phyloP scores from a whole-genome alignment of 2,329 filamentous ascomycete species.

The Dothideomycetes sp. region DNA sequence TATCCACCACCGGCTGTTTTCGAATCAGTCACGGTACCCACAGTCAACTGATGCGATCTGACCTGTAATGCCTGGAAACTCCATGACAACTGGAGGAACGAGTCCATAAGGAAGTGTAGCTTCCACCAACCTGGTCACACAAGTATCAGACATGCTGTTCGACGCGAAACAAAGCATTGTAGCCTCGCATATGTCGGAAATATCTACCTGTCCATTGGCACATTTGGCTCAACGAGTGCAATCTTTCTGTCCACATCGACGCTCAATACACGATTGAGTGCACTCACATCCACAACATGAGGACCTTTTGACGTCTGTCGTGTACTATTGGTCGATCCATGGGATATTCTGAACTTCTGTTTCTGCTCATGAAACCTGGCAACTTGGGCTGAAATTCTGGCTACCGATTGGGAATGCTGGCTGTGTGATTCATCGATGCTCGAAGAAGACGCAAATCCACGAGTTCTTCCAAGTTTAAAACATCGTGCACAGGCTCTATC shows the following conservation, averaged over 20 bases:
- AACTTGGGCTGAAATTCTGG: slow-evolving; percentile 38
- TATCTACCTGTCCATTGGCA: slow-evolving; percentile 49
- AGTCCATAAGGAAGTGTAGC: slow-evolving; percentile 48
- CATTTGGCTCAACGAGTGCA: slow-evolving; percentile 61
- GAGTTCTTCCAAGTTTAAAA: too few species aligned
- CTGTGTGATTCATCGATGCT: slow-evolving; percentile 21
- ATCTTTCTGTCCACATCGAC: slow-evolving; percentile 47
- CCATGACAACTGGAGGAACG: slow-evolving; percentile 59
- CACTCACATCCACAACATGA: slow-evolving; percentile 54
- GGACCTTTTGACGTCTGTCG: slow-evolving; percentile 37
- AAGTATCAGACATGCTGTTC: too few species aligned
- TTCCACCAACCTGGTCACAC: slow-evolving; percentile 39
- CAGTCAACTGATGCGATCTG: not conserved
- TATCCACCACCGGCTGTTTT: slow-evolving; percentile 53
- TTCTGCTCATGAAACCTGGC: slow-evolving; percentile 42
- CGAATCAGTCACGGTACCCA: not conserved
- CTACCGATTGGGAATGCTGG: slow-evolving; percentile 36
- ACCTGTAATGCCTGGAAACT: slow-evolving; percentile 60
- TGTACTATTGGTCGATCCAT: slow-evolving; percentile 70
- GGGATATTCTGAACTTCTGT: slow-evolving; percentile 62
- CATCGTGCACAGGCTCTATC: too few species aligned
- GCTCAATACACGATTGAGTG: slow-evolving; percentile 52
- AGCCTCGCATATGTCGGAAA: not conserved
- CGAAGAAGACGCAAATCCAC: slow-evolving; percentile 4
- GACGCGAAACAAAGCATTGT: too few species aligned